phyloP scores from a whole-genome alignment of 2,329 filamentous ascomycete genomes.

The Fusarium napiforme region DNA sequence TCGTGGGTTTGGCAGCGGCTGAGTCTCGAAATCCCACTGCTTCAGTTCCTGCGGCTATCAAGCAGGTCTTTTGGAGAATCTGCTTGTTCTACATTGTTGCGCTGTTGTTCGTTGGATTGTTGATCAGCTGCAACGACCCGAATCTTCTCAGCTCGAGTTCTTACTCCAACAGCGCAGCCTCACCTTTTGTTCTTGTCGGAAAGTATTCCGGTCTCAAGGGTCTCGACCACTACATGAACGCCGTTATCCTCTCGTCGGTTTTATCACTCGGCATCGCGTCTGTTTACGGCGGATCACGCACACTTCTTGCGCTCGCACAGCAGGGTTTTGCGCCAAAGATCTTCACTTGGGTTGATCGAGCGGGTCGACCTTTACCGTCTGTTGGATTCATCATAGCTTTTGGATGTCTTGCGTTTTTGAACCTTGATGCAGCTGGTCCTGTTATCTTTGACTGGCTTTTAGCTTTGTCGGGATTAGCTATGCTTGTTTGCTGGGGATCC shows the following conservation, averaged over 20 bases:
- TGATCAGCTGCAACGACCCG: constrained; percentile 55
- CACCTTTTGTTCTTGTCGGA: constrained; percentile 63
- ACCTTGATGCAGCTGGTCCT: constrained; percentile 57
- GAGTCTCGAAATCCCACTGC: constrained; percentile 75
- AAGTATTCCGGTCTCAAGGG: constrained; percentile 60
- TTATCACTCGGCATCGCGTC: constrained; percentile 65
- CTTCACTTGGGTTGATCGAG: constrained; percentile 64
- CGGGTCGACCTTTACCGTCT: constrained; percentile 61
- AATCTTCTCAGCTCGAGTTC: constrained; percentile 52
- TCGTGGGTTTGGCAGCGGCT: constrained; percentile 76
- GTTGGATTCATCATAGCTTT: constrained; percentile 58
- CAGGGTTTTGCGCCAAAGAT: constrained; percentile 65
- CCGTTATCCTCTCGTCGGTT: constrained; percentile 64
- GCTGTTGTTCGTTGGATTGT: constrained; percentile 59
- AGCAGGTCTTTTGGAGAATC: constrained; percentile 72
- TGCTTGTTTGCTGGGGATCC: constrained; percentile 73
- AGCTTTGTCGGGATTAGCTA: constrained; percentile 69
- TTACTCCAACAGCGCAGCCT: constrained; percentile 43
- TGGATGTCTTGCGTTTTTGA: constrained; percentile 61
- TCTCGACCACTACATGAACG: constrained; percentile 64
- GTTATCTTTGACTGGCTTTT: constrained; percentile 72
- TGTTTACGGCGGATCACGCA: constrained; percentile 66
- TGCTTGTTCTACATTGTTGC: constrained; percentile 62
- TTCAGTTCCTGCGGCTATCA: constrained; percentile 81
- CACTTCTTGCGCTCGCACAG: constrained; percentile 64